Percentiles rank a stretch among this genome's conserved stretches.
Evolutionary conservation across 306 rosid genomes (phyloP).

Genomic region (Quercus engelmannii): DNA sequence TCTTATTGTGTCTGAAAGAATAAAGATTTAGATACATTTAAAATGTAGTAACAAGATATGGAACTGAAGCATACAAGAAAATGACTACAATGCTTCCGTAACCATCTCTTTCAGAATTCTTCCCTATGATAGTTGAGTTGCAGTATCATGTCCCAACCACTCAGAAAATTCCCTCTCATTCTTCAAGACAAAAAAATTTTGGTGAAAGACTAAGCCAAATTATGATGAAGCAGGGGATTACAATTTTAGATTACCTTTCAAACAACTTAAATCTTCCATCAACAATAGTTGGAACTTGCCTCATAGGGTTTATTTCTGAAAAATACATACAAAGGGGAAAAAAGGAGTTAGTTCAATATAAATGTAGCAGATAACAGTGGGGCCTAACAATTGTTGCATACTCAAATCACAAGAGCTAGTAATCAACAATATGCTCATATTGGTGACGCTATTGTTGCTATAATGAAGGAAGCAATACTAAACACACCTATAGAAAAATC

Average conservation of each 20-base stretch:
- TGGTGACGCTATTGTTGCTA: too few relatives aligned
- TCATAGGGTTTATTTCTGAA: conserved; percentile 80
- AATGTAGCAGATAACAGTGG: too few relatives aligned
- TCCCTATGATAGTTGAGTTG: neutral
- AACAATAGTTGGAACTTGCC: conserved; percentile 72
- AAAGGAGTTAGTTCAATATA: neutral
- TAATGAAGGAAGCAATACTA: too few relatives aligned
- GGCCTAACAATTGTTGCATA: too few relatives aligned
- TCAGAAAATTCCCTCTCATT: neutral
- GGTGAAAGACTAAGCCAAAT: neutral
- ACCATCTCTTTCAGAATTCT: neutral
- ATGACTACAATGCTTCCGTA: neutral
- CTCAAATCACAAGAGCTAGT: too few relatives aligned
- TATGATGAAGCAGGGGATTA: neutral
- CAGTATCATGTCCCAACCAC: neutral
- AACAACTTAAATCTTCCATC: conserved; percentile 80
- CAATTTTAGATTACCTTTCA: conserved; percentile 54
- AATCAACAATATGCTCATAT: too few relatives aligned
- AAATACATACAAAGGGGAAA: neutral
- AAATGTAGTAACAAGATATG: too few relatives aligned
- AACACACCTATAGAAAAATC: too few relatives aligned
- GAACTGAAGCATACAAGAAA: neutral
- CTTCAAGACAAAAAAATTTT: neutral
- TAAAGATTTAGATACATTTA: neutral
- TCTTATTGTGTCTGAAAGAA: neutral